phyloP scores from a whole-genome alignment of 139 green algal genomes.

The Zygnema cylindricum region DNA sequence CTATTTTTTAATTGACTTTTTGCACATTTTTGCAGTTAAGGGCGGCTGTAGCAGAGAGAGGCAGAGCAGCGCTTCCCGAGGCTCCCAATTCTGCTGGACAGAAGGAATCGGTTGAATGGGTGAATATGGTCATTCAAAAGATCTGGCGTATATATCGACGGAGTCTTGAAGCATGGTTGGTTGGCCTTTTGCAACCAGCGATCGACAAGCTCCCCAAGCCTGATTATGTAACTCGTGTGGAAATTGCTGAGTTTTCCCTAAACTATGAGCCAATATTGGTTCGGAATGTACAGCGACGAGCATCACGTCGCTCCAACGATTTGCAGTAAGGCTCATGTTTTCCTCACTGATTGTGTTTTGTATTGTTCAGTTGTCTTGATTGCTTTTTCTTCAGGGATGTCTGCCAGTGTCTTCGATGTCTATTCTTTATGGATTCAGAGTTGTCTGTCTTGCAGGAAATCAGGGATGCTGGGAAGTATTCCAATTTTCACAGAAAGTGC shows the following conservation, averaged over 20 bases:
- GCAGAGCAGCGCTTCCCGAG: not conserved
- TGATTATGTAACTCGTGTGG: slow-evolving; percentile 73
- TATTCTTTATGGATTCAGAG: too few species aligned
- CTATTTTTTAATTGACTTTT: too few species aligned
- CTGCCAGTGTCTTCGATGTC: too few species aligned
- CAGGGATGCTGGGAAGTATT: too few species aligned
- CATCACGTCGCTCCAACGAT: slow-evolving; percentile 67
- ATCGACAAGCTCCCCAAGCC: slow-evolving; percentile 83
- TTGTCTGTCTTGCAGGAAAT: too few species aligned
- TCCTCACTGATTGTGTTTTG: too few species aligned
- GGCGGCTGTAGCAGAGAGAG: slow-evolving; percentile 16
- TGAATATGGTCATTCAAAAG: slow-evolving; percentile 66
- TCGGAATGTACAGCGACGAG: slow-evolving; percentile 85
- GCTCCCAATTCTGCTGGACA: not conserved
- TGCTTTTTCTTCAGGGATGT: too few species aligned
- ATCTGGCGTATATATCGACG: slow-evolving; percentile 93
- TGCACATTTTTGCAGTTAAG: not conserved
- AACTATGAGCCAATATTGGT: slow-evolving; percentile 94
- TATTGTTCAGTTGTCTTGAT: too few species aligned
- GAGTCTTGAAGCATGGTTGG: slow-evolving; percentile 90
- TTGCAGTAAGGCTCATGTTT: slow-evolving; percentile 41
- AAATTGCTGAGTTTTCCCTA: slow-evolving; percentile 90
- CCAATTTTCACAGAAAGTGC: too few species aligned
- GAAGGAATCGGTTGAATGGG: slow-evolving; percentile 62
- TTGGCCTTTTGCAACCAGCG: slow-evolving; percentile 89